These are phyloP conservation scores for Musa itinerans DNA, from an alignment of 176 grass and related monocot species.

Conservation along the genomic window DNA sequence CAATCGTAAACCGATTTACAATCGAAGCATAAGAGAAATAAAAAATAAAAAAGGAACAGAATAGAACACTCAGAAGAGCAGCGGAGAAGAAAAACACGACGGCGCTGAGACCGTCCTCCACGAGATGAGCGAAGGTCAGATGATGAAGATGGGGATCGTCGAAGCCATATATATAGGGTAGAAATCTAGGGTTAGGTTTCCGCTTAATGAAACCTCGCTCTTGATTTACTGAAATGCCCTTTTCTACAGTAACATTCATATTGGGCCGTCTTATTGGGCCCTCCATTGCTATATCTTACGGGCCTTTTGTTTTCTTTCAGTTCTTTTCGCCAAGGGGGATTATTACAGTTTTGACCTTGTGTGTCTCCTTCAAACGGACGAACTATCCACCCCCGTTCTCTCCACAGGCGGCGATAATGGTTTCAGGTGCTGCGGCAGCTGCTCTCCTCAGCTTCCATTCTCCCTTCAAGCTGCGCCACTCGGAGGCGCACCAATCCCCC, in stretches of 20 bases:
- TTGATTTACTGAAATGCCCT: background rate
- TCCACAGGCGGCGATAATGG: background rate
- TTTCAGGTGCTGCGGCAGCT: background rate
- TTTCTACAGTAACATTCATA: background rate
- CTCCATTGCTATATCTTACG: too few species aligned
- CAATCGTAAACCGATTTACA: background rate
- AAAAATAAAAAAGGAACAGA: background rate
- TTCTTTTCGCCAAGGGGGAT: too few species aligned
- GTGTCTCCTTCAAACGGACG: too few species aligned
- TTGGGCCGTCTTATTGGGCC: background rate
- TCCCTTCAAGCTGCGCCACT: background rate
- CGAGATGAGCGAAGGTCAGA: too few species aligned
- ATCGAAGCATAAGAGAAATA: background rate
- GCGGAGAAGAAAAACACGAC: background rate
- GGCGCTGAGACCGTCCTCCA: too few species aligned
- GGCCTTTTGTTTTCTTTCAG: too few species aligned
- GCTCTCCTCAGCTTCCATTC: background rate
- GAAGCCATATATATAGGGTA: background rate
- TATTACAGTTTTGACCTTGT: too few species aligned
- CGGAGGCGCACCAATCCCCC: background rate
- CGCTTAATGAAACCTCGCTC: background rate
- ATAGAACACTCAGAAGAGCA: too few species aligned
- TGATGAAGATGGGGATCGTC: too few species aligned
- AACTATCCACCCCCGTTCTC: too few species aligned
- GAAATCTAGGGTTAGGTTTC: background rate